Evolutionary conservation across 768 basidiomycete species (phyloP), one percentile per base, ranked within the genome.

Genomic region (Suillus fuscotomentosus): DNA sequence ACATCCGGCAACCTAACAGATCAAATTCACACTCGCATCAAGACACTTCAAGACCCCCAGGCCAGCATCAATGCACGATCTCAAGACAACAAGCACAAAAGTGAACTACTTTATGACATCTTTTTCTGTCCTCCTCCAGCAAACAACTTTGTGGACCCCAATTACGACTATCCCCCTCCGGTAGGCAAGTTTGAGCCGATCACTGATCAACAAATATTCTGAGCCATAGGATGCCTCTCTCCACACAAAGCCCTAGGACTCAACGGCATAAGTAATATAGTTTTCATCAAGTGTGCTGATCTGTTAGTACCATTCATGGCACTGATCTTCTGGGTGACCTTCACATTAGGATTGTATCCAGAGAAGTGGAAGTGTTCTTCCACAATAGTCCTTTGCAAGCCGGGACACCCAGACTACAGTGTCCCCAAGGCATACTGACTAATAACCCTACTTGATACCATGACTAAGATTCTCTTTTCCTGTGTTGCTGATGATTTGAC

Each of bases 401-500:
- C 79, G 0, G 76, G 78, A 0, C 73, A 75, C 48, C 60, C 71
- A 0, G 63, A 74, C 64, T 83, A 84, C 68, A 61, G 70, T 0
- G 36, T 68, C 9, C 64, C 80, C 0, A 77, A 75, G 36, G 73
- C 79, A 1, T 78, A 78, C 62, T 63, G 76, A 0, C 82, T 80
- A 0, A 79, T 84, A 5, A 75, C 73, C 0, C 76, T 82, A 0
- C 68, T 80, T 0, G 64, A 77, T 45, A 75, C 73, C 0, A 61
- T 74, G 0, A 72, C 64, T 0, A 82, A 81, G 55, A 24, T 77
- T 1, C 73, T 76, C 0, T 69, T 69, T 11, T 36, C 69, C n/a
- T 60, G 64, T 2, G 60, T 78, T 0, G 68, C 75, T 3, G 69
- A 73, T 5, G 66, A 74, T 20, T 27, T 81, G 0, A 53, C 65